These are phyloP conservation scores for Zymoseptoria brevis DNA, from an alignment of 2,329 filamentous ascomycete genomes.

Conservation along the genomic window DNA sequence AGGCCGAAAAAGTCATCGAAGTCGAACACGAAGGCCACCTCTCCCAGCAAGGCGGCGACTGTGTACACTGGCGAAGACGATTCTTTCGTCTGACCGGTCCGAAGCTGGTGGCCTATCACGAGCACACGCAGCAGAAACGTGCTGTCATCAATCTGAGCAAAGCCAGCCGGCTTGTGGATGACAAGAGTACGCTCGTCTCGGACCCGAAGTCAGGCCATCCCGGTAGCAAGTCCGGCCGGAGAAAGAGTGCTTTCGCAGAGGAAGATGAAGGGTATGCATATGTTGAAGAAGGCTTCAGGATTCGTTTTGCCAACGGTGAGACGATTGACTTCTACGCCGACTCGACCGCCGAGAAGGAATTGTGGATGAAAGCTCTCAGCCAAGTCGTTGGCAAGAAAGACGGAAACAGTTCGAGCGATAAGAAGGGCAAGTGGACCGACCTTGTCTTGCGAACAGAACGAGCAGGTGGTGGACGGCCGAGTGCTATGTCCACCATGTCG, in stretches of 20 bases:
- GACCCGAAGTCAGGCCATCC: slow-evolving; percentile 67
- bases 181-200: slow-evolving; percentile 73
- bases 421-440: slow-evolving; percentile 50
- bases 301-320: slow-evolving; percentile 96
- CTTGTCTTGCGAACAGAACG: slow-evolving; percentile 46
- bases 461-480: background rate
- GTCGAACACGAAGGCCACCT: slow-evolving; percentile 75
- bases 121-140: slow-evolving; percentile 87
- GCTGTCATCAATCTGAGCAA: slow-evolving; percentile 96
- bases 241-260: slow-evolving; percentile 92
- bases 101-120: slow-evolving; percentile 91
- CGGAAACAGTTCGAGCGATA: slow-evolving; percentile 34
- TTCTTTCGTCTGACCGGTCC: slow-evolving; percentile 92
- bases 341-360: slow-evolving; percentile 76
- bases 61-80: slow-evolving; percentile 96
- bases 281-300: slow-evolving; percentile 96
- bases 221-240: slow-evolving; percentile 41
- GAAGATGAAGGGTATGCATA: slow-evolving; percentile 99
- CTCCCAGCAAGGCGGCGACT: slow-evolving; percentile 96
- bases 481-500: slow-evolving; percentile 3
- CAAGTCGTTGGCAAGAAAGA: slow-evolving; percentile 58
- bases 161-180: slow-evolving; percentile 86
- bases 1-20: slow-evolving; percentile 72
- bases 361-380: slow-evolving; percentile 83
- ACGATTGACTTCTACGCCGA: slow-evolving; percentile 98